Evolutionary conservation across 1,284 basidiomycete genomes (phyloP), one percentile per base, ranked within the genome.

Genomic region (Cryptococcus sp.): DNA sequence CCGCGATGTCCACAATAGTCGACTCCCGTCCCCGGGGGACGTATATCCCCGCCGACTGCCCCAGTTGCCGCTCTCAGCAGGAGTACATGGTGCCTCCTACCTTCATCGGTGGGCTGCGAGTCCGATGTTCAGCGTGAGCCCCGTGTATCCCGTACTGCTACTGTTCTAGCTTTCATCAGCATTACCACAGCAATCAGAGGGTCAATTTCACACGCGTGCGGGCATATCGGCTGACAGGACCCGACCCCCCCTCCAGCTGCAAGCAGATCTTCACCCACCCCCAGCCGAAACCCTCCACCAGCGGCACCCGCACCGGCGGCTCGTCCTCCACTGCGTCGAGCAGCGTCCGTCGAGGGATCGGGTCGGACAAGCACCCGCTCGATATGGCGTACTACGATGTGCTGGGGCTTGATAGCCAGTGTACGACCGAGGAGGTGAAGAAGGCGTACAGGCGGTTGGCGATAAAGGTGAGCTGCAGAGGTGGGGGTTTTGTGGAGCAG

Each of bases 361-460:
- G 90, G 0, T 88, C 89, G 3, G 90, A 96, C 77, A 89, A 91
- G 63, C 83, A 86, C 61, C 93, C 92, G 2, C 79, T 96, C 44
- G 92, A 95, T 72, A 91, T 88, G 18, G 87, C 83, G 15, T 94
- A 93, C 76, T 94, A 94, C 69, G 91, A 80, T 51, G 69, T 78
- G 7, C 59, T 77, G 9, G 73, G 73, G 4, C 50, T 75, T 12
- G 60, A 64, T 36, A 71, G 69, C 37, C 63, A 69, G 48, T 73
- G 72, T 51, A 72, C 72, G 12, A 60, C 53, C 5, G 77, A 76
- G 11, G 76, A 78, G 57, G 85, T 98, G 73, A 98, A 98, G 81
- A 96, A 93, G 77, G 90, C 95, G 2, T 98, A 98, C 79, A 84
- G 93, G 50, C 85, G 94, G 18, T 81, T 96, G 52, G 95, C 95